These are phyloP conservation scores for Gossypium thurberi DNA, from an alignment of 345 rosid genomes.

Conservation along the genomic window DNA sequence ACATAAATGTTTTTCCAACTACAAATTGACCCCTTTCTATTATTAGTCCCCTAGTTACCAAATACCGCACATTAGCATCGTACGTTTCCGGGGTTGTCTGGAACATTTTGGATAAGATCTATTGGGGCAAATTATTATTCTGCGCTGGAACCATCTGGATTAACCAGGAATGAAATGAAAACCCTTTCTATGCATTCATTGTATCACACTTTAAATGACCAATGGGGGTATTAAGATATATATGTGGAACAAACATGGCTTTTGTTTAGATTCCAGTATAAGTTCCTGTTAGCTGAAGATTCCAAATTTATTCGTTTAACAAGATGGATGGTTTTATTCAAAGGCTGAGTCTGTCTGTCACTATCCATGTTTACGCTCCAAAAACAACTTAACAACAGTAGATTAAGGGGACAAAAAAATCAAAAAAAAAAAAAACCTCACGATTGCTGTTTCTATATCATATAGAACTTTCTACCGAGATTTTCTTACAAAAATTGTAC, in stretches of 20 bases:
- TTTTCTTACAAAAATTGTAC: constrained; percentile 36
- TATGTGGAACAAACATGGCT: neutral
- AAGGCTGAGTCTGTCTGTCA: constrained; percentile 9
- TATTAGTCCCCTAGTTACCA: neutral
- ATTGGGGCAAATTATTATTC: neutral
- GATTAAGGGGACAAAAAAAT: neutral
- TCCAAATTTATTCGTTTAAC: constrained; percentile 2
- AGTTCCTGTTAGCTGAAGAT: neutral
- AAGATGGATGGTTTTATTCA: constrained; percentile 16
- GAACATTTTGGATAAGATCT: neutral
- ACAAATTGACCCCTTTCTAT: constrained; percentile 1
- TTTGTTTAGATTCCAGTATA: neutral
- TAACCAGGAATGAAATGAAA: neutral
- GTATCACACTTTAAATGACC: neutral
- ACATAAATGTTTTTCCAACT: neutral
- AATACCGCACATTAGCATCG: neutral
- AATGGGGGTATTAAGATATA: neutral
- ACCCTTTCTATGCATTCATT: neutral
- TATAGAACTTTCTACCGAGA: constrained; percentile 5
- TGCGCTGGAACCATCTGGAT: neutral
- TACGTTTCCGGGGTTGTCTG: neutral
- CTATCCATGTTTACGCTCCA: constrained; percentile 11
- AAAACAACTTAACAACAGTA: neutral
- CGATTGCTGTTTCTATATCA: neutral
- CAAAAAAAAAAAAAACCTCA: neutral